Conservation (phyloP, 208 protist genomes). For the Wallacemonas rigidus region DNA sequence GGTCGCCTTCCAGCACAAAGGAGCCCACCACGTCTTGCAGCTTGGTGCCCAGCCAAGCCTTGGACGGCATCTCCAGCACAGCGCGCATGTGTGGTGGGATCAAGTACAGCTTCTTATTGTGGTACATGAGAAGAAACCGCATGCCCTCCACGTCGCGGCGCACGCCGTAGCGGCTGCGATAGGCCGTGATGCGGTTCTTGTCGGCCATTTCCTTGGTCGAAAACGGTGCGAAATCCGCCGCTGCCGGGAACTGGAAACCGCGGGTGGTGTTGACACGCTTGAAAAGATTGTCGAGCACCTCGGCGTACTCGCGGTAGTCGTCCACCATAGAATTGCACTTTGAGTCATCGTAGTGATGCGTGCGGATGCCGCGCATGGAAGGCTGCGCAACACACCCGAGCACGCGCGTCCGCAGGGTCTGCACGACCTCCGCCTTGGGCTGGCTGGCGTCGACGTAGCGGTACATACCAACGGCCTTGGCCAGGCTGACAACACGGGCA, state of each 20-base stretch:
- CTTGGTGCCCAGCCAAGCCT: constrained; percentile 63
- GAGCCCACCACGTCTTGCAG: constrained; percentile 38
- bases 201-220: constrained; percentile 73
- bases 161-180: constrained; percentile 68
- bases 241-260: constrained; percentile 57
- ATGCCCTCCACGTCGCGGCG: constrained; percentile 65
- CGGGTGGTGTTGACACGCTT: constrained; percentile 47
- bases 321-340: constrained; percentile 67
- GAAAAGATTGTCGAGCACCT: constrained; percentile 66
- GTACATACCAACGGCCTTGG: constrained; percentile 75
- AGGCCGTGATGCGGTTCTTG: constrained; percentile 55
- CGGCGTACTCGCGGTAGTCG: constrained; percentile 64
- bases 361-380: constrained; percentile 48
- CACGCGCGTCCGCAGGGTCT: constrained; percentile 70
- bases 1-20: constrained; percentile 78
- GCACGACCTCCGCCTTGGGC: constrained; percentile 68
- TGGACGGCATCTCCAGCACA: constrained; percentile 55
- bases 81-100: constrained; percentile 79
- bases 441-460: constrained; percentile 71
- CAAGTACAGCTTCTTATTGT: constrained; percentile 64
- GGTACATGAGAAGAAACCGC: constrained; percentile 53
- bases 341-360: constrained; percentile 66
- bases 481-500: constrained; percentile 68
- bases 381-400: constrained; percentile 84
- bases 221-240: constrained; percentile 59